Percentiles rank a stretch among this genome's conserved stretches.
These are phyloP conservation scores for Geranium brycei DNA, from an alignment of 345 rosid genomes.

Conservation along the genomic window DNA sequence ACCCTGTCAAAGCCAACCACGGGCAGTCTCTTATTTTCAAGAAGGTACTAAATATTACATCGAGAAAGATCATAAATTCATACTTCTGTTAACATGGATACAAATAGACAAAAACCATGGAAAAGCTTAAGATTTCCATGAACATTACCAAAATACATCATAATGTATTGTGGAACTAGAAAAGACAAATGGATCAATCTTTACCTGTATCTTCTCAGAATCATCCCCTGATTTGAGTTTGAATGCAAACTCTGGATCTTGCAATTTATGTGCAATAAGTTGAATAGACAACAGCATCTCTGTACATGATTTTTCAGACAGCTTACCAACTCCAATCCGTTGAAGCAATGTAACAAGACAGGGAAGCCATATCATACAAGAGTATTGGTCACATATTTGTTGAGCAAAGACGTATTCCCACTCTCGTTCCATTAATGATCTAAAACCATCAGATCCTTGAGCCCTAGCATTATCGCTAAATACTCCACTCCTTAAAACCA, in stretches of 20 bases:
- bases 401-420: conserved; percentile 81
- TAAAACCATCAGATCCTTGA: conserved; percentile 19
- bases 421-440: conserved; percentile 32
- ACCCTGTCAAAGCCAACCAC: too few relatives aligned
- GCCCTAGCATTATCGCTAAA: conserved; percentile 18
- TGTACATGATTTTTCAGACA: conserved; percentile 21
- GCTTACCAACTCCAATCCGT: conserved; percentile 23
- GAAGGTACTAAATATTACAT: too few relatives aligned
- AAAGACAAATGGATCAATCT: not conserved
- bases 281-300: conserved; percentile 45
- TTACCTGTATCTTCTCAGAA: conserved; percentile 60
- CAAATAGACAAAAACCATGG: too few relatives aligned
- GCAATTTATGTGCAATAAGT: conserved; percentile 52
- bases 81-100: too few relatives aligned
- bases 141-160: too few relatives aligned
- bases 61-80: too few relatives aligned
- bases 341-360: conserved; percentile 53
- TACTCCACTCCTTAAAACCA: conserved; percentile 41
- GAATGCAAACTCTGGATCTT: conserved; percentile 69
- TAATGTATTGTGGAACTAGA: not conserved
- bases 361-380: conserved; percentile 77
- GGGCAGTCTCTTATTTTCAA: too few relatives aligned
- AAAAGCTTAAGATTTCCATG: too few relatives aligned
- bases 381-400: conserved; percentile 63
- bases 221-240: conserved; percentile 44